Evolutionary conservation across 108 stramenopile species (phyloP).

Genomic region (Fragilariopsis cylindrus): DNA sequence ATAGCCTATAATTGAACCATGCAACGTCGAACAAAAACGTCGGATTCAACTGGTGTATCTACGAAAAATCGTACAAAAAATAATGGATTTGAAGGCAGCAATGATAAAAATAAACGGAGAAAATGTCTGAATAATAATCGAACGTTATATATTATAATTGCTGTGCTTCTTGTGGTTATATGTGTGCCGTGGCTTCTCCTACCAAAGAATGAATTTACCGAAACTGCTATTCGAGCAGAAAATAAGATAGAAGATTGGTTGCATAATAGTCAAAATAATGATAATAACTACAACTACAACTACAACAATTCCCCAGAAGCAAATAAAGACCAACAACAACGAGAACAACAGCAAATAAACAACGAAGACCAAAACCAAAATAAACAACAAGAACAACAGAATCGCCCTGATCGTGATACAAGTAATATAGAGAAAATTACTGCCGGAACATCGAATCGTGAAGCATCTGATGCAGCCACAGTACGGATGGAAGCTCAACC

Average conservation of each 20-base stretch:
- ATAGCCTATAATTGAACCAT: no score
- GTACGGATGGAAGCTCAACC: conserved; percentile 40
- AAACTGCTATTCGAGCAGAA: conserved; percentile 24
- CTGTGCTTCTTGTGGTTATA: conserved; percentile 2
- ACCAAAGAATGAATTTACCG: conserved; percentile 18
- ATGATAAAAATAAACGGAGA: no score
- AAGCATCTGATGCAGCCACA: conserved; percentile 23
- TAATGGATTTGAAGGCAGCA: no score
- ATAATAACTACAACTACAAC: background rate
- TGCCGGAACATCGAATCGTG: background rate
- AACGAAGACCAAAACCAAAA: background rate
- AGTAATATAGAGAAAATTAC: no score
- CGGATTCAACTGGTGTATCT: no score
- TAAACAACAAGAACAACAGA: background rate
- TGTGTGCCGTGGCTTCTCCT: conserved; percentile 21
- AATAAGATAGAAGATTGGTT: conserved; percentile 29
- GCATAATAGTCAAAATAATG: background rate
- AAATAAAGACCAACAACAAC: background rate
- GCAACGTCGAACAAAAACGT: no score
- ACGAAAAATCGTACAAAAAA: no score
- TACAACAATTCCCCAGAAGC: background rate
- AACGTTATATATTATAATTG: background rate
- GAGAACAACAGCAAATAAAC: background rate
- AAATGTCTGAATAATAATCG: background rate
- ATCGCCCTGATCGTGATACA: background rate